A percentile compares a stretch with the other conserved stretches of the same genome.
These are phyloP conservation scores for Teunomyces tritomae DNA, from an alignment of 805 yeast species.

Conservation along the genomic window DNA sequence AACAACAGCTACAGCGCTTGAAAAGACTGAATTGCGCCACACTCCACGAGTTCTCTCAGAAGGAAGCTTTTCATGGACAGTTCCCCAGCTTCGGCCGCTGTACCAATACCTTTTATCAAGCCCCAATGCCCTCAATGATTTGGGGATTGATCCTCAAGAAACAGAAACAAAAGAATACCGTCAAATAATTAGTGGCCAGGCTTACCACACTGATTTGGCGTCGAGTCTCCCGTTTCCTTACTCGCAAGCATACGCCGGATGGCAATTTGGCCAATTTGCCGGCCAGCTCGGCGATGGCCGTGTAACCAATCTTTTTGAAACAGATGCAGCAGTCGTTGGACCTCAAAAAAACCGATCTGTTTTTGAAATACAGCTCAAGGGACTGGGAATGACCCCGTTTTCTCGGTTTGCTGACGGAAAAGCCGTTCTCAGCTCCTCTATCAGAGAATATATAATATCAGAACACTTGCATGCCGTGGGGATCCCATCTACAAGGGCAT, in stretches of 20 bases:
- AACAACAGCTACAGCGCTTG: conserved; percentile 23
- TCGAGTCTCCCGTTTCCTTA: conserved; percentile 62
- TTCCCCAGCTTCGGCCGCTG: conserved; percentile 60
- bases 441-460: conserved; percentile 82
- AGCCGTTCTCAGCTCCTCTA: conserved; percentile 84
- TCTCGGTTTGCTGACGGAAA: conserved; percentile 96
- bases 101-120: conserved; percentile 59
- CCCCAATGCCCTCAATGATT: conserved; percentile 55
- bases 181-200: conserved; percentile 60
- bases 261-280: conserved; percentile 94
- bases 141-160: conserved; percentile 49
- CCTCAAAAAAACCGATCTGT: conserved; percentile 27
- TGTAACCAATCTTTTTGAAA: conserved; percentile 76
- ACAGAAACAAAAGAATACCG: conserved; percentile 45
- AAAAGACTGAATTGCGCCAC: conserved; percentile 29
- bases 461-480: conserved; percentile 80
- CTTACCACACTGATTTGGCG: conserved; percentile 30
- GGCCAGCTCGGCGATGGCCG: conserved; percentile 98
- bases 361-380: conserved; percentile 81
- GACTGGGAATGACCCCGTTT: conserved; percentile 88
- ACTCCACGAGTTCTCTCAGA: conserved; percentile 40
- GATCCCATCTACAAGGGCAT: conserved; percentile 83
- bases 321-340: conserved; percentile 35
- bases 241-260: conserved; percentile 92
- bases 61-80: conserved; percentile 72